Evolutionary conservation across 2,329 filamentous ascomycete species (phyloP).

Genomic region (Trichophyton mentagrophytes): DNA sequence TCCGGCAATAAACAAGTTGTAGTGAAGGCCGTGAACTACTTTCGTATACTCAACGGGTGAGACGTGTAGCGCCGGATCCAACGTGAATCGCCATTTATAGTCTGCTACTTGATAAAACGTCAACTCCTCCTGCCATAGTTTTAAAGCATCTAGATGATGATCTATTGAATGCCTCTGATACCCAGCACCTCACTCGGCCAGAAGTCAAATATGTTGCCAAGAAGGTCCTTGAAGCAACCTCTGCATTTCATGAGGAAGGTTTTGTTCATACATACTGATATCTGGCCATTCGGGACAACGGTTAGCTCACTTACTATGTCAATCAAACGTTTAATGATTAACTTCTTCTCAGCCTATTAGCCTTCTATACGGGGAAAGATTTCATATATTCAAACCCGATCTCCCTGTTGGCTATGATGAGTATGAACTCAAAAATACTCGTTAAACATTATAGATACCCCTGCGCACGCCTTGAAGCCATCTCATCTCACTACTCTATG

Average conservation of each 20-base stretch:
- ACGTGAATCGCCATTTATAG: slow-evolving; percentile 11
- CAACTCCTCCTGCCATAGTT: slow-evolving; percentile 11
- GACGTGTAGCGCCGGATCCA: slow-evolving; percentile 14
- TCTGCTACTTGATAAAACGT: slow-evolving; percentile 17
- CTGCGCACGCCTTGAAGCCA: slow-evolving; percentile 15
- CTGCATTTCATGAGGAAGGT: slow-evolving; percentile 12
- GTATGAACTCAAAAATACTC: slow-evolving; percentile 8
- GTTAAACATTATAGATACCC: slow-evolving; percentile 6
- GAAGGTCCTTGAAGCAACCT: slow-evolving; percentile 12
- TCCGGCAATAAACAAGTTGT: slow-evolving; percentile 13
- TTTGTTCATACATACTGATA: slow-evolving; percentile 18
- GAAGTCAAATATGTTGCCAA: slow-evolving; percentile 15
- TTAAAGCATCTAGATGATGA: slow-evolving; percentile 15
- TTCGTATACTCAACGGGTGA: slow-evolving; percentile 18
- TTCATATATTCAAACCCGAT: slow-evolving; percentile 8
- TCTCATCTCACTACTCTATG: not conserved
- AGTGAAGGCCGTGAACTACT: slow-evolving; percentile 15
- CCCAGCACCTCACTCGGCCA: slow-evolving; percentile 9
- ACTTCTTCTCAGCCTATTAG: slow-evolving; percentile 3
- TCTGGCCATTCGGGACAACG: slow-evolving; percentile 18
- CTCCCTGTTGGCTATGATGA: slow-evolving; percentile 5
- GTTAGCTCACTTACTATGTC: slow-evolving; percentile 3
- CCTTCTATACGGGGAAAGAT: slow-evolving; percentile 7
- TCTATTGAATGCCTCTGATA: slow-evolving; percentile 7
- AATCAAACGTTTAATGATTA: not conserved